Evolutionary conservation across 768 basidiomycete genomes (phyloP), one percentile per base, ranked within the genome.

Genomic region (Boletellus ananiceps): DNA sequence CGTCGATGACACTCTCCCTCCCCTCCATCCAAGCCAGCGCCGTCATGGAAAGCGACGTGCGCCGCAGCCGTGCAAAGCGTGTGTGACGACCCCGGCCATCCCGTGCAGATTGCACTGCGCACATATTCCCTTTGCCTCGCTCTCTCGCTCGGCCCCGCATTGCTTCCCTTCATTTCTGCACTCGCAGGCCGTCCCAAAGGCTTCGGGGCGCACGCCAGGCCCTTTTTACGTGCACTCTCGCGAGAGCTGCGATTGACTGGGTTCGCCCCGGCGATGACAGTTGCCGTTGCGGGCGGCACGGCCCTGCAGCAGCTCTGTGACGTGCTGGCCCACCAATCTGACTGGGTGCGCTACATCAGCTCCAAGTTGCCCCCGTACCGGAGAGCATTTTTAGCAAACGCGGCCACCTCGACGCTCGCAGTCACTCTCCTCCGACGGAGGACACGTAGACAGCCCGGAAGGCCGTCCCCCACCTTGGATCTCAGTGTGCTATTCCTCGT

Each of bases 251-350:
- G 76, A 8, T 53, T 74, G 33, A 80, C 79, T 48, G 81, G 86
- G 13, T 86, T 90, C 63, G 83, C 88, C 6, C 83, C 78, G 48
- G 77, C 84, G 25, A 76, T 88, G 46, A 80, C 86, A 0, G 58
- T 79, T 6, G 65, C 81, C 14, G 71, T 87, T 5, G 85, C 77
- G 0, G 88, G 87, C 8, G 86, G 86, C 3, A 74, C 77, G 27
- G 68, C 73, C 32, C 60, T 89, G 16, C 72, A 73, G 44, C 68
- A 70, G 27, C 46, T 80, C 9, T 82, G 76, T 78, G 49, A 59
- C 11, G 31, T 38, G 13, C 40, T 67, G 35, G 58, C 59, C 21
- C 29, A 14, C 37, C 49, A 39, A 37, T 33, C 39, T 41, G 8
- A 27, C 43, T 42, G 46, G 46, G 12, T 36, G 8, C 51, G 16